Evolutionary conservation across 495 filamentous ascomycete species (phyloP), one percentile per base, ranked within the genome.

Genomic region (Neurospora intermedia): DNA sequence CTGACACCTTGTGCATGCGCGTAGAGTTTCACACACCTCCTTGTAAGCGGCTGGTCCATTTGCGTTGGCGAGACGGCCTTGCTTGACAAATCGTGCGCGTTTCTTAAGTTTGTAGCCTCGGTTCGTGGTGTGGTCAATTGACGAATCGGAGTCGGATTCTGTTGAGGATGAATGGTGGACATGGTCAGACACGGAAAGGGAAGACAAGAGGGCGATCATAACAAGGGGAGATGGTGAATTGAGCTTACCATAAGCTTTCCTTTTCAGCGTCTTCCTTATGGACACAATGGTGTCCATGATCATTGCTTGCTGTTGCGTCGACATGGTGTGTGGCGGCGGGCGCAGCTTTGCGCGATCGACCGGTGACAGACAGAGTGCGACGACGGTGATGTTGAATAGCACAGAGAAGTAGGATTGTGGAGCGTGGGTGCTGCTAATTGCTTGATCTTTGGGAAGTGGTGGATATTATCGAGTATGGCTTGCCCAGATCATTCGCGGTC

Each of bases 101-200:
- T 88, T 91, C 82, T 92, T 92, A 73, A 98, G 87, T 80, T 97
- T 99, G 80, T 97, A 92, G 69, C 93, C 94, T 77, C 95, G 92
- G 81, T 97, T 98, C 9, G 92, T 94, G 70, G 89, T 89, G 78
- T 90, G 88, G 54, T 89, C 87, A 77, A 96, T 92, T 59, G 90
- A 88, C 75, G 93, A 92, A 81, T 98, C 96, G 27, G 93, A 93
- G 77, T 95, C 94, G 62, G 92, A 92, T 69, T 92, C 94, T 97
- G 78, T 38, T 9, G 4, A 48, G 13, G 7, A n/a, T 15, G 4
- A 20, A 70, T 11, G 18, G 23, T 39, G 40, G 62, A 15, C 41
- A 41, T 23, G 31, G 66, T 27, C 23, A 27, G 69, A 4, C 69
- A 70, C 5, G 1, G 43, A 15, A 45, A 3, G 15, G 9, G 13